Base-by-base conservation (phyloP, 768 basidiomycete species). In the Phylloporus rhodoxanthus region DNA sequence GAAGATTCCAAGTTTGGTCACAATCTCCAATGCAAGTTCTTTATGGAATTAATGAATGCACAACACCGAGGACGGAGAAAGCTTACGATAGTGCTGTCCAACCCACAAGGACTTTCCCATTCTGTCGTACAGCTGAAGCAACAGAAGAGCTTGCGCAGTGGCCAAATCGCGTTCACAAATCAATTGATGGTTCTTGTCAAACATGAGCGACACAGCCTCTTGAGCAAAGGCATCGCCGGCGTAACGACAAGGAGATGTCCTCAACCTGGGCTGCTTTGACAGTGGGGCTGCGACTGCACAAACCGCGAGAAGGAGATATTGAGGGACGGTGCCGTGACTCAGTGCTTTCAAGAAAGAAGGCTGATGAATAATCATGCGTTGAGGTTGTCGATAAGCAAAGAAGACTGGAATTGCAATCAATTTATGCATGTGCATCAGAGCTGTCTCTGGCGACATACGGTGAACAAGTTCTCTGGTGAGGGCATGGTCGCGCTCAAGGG, bases 341-440 rank as follows among this genome's bases (percentile, higher is more conserved):
- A 91, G 77, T 28, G 78, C 74, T 2, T 80, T 74, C 20, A 82
- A 73, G 58, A 91, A 91, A 8, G 83, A 81, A 19, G 89, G 84
- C 45, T 86, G 86, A 67, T 91, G 89, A 40, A 91, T 78, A 52
- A 90, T 74, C 57, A 82, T 75, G 32, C 84, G 79, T 53, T 82
- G 80, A 20, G 88, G 88, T 60, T 90, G 85, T 56, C 84, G 84
- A 63, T 86, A 85, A 21, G 88, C 76, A 64, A 91, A 90, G 66
- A 90, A 90, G 9, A 90, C 87, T 90, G 58, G 34, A 36, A 30
- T 48, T 41, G 28, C 2, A 15, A 8, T 61, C 20, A 57, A 44
- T 28, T 30, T 30, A 20, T 44, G 38, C 20, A 25, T 20, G 19
- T 14, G 25, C 17, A 36, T 9, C 8, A 19, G 4, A 28, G n/a